Base-by-base conservation (phyloP, 805 yeast species). In the Metschnikowia reukaufii region DNA sequence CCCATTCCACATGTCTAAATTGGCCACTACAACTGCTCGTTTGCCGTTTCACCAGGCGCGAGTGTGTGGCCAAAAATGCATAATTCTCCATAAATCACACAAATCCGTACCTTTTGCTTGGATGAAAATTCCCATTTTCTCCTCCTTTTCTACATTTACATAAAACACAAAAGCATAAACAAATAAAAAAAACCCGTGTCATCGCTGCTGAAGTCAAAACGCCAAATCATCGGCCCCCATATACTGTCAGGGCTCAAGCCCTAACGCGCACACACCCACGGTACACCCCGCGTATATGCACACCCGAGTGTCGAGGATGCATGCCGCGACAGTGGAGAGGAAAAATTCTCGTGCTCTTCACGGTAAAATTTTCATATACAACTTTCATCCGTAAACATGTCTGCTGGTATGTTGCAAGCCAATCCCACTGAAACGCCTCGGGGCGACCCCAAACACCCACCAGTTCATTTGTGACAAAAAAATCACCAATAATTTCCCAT, bases 311-410 rank as follows among this genome's bases (percentile, higher is more conserved):
- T n/a, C 35, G 29, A 19, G 41, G 44, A 45, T 39, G 49, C 47
- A 43, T 47, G 47, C 57, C 50, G 52, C 54, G 47, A 42, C 50
- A 31, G 39, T 52, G 36, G 50, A 48, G 54, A 51, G 53, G 57
- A 55, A 55, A 55, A 55, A 44, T 53, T 55, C 58, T 53, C 57
- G 49, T 31, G 30, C 48, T 36, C 39, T 42, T 41, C 44, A 34
- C 37, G 27, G 21, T 43, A 33, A 45, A 48, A 45, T 49, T 52
- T 47, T 46, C 47, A 44, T 36, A 27, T 35, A 40, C 55, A 48
- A 49, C 55, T 44, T 40, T 49, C 49, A 50, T 49, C 48, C 53
- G 50, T 47, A 55, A 56, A 47, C 57, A 56, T 56, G 59, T 56
- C 59, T 52, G 54, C 59, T 54, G 59, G 59, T 56, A 56, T 56